Evolutionary conservation across 2,329 filamentous ascomycete species (phyloP).

Genomic region (Pseudovirgaria hyperparasitica): DNA sequence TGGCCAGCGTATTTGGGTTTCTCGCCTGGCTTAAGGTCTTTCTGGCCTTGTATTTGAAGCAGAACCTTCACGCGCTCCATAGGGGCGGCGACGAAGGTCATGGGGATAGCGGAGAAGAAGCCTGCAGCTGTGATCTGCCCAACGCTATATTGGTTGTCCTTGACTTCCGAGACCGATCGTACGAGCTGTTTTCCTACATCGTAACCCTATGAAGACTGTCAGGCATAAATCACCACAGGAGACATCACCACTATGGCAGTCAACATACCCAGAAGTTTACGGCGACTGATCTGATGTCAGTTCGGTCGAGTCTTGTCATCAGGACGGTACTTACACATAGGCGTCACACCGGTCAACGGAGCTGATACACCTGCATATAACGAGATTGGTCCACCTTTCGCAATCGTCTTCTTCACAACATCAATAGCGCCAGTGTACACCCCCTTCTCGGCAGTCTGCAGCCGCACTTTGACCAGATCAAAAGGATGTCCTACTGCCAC

Average conservation of each 20-base stretch:
- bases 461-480: slow-evolving; percentile 90
- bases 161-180: slow-evolving; percentile 48
- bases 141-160: slow-evolving; percentile 63
- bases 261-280: slow-evolving; percentile 60
- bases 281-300: slow-evolving; percentile 34
- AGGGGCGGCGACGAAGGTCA: slow-evolving; percentile 96
- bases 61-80: slow-evolving; percentile 99
- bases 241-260: slow-evolving; percentile 15
- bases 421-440: slow-evolving; percentile 86
- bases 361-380: slow-evolving; percentile 96
- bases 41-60: slow-evolving; percentile 92
- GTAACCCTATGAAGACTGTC: too few relatives aligned
- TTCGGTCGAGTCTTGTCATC: neutral
- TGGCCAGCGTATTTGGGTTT: slow-evolving; percentile 86
- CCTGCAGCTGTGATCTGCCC: slow-evolving; percentile 82
- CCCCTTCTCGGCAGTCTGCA: slow-evolving; percentile 91
- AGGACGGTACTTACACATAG: slow-evolving; percentile 69
- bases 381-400: slow-evolving; percentile 66
- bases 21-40: slow-evolving; percentile 70
- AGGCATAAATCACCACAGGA: slow-evolving; percentile 14
- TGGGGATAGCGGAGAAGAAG: slow-evolving; percentile 89
- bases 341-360: slow-evolving; percentile 87
- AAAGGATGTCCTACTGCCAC: slow-evolving; percentile 92
- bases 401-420: slow-evolving; percentile 79
- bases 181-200: slow-evolving; percentile 90